Evolutionary conservation across 202 grass and related monocot species (phyloP).

Genomic region (Zoysia matrella): DNA sequence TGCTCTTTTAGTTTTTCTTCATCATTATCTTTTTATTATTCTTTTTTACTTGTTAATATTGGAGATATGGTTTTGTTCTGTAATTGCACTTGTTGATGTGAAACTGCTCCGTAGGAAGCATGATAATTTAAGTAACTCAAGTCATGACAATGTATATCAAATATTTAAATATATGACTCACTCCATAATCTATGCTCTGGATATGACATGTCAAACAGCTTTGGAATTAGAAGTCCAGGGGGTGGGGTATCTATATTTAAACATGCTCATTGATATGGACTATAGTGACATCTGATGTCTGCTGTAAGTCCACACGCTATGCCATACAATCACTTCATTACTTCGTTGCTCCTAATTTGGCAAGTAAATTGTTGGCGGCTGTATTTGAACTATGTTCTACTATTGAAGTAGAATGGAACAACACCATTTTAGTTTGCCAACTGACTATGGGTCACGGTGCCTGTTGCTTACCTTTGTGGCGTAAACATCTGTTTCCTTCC

Average conservation of each 20-base stretch:
- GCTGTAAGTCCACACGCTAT: background rate
- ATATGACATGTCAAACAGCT: slow-evolving; percentile 14
- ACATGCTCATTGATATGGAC: slow-evolving; percentile 4
- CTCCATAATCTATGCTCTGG: background rate
- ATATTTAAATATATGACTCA: background rate
- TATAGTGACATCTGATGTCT: background rate
- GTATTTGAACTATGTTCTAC: background rate
- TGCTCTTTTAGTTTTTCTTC: background rate
- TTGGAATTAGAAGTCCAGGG: background rate
- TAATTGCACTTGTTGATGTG: slow-evolving; percentile 11
- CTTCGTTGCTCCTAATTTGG: background rate
- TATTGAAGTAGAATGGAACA: slow-evolving; percentile 3
- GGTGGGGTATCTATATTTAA: background rate
- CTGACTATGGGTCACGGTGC: background rate
- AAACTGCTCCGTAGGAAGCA: background rate
- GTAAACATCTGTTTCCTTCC: slow-evolving; percentile 26
- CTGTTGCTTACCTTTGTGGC: background rate
- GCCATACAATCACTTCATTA: background rate
- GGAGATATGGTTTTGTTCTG: slow-evolving; percentile 44
- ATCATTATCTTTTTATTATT: background rate
- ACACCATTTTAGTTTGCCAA: slow-evolving; percentile 4
- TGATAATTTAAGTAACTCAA: background rate
- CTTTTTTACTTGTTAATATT: slow-evolving; percentile 40
- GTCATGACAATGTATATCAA: background rate
- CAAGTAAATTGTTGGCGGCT: background rate